These are phyloP conservation scores for Leccinum arenicola DNA, from an alignment of 768 basidiomycete species.

Conservation along the genomic window DNA sequence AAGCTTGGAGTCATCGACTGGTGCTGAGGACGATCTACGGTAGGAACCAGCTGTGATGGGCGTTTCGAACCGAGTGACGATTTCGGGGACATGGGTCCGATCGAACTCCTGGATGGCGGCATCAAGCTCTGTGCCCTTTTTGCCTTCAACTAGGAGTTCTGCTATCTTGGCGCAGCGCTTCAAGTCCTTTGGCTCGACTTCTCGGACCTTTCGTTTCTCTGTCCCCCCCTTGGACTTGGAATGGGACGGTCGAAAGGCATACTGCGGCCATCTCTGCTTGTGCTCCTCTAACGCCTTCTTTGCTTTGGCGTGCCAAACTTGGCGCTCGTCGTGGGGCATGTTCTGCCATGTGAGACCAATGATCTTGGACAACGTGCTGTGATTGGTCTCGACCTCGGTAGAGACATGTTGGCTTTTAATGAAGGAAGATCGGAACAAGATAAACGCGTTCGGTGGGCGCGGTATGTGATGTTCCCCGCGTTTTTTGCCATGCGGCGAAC, in stretches of 20 bases:
- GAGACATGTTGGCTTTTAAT: slow-evolving; percentile 78
- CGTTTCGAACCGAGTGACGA: slow-evolving; percentile 70
- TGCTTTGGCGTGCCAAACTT: slow-evolving; percentile 76
- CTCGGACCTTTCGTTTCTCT: slow-evolving; percentile 35
- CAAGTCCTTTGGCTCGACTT: slow-evolving; percentile 49
- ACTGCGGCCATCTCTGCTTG: slow-evolving; percentile 67
- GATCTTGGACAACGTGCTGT: slow-evolving; percentile 81
- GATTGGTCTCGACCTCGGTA: slow-evolving; percentile 75
- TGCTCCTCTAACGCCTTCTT: slow-evolving; percentile 72
- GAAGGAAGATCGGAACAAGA: slow-evolving; percentile 81
- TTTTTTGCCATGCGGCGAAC: slow-evolving; percentile 61
- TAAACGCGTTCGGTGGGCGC: slow-evolving; percentile 84
- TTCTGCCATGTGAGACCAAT: slow-evolving; percentile 83
- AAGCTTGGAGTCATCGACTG: slow-evolving; percentile 41
- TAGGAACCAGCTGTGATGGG: slow-evolving; percentile 72
- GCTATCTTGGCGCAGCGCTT: slow-evolving; percentile 68
- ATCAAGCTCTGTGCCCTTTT: slow-evolving; percentile 60
- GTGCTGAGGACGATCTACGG: slow-evolving; percentile 65
- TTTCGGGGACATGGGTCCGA: slow-evolving; percentile 49
- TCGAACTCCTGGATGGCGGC: slow-evolving; percentile 61
- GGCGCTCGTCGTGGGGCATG: slow-evolving; percentile 69
- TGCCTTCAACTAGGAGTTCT: slow-evolving; percentile 61
- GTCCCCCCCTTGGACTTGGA: slow-evolving; percentile 26
- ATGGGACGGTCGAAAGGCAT: slow-evolving; percentile 69
- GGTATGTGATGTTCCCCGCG: slow-evolving; percentile 76